These are phyloP conservation scores for Comarum palustre DNA, from an alignment of 306 rosid genomes.

Conservation along the genomic window DNA sequence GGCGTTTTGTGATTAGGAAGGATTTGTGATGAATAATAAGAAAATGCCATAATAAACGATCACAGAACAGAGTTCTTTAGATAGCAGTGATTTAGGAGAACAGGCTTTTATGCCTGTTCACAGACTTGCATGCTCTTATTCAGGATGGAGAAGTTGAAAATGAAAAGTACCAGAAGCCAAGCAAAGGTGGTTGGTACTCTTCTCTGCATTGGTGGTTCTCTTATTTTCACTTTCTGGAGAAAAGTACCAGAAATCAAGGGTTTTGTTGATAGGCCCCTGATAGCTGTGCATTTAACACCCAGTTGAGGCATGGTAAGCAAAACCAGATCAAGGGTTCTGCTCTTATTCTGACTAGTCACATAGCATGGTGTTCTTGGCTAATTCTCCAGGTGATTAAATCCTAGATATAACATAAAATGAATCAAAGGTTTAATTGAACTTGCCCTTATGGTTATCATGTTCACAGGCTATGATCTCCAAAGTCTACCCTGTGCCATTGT, in stretches of 20 bases:
- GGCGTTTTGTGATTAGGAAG: not conserved
- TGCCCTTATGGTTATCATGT: not conserved
- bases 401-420: not conserved
- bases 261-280: slow-evolving; percentile 21
- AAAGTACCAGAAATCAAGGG: slow-evolving; percentile 18
- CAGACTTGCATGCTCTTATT: not conserved
- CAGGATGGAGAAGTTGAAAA: slow-evolving; percentile 43
- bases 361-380: slow-evolving; percentile 37
- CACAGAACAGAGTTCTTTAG: no score
- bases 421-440: not conserved
- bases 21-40: not conserved
- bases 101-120: not conserved
- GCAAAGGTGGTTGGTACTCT: slow-evolving; percentile 40
- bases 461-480: slow-evolving; percentile 27
- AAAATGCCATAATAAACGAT: not conserved
- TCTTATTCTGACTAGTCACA: slow-evolving; percentile 27
- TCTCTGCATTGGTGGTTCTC: slow-evolving; percentile 35
- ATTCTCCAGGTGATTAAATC: slow-evolving; percentile 36
- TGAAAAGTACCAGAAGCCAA: slow-evolving; percentile 20
- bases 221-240: slow-evolving; percentile 38
- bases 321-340: slow-evolving; percentile 41
- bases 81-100: not conserved
- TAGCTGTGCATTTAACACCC: slow-evolving; percentile 6
- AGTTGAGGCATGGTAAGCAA: slow-evolving; percentile 8
- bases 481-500: slow-evolving; percentile 29